Evolutionary conservation across 495 filamentous ascomycete species (phyloP).

Genomic region (Daldinia loculata): DNA sequence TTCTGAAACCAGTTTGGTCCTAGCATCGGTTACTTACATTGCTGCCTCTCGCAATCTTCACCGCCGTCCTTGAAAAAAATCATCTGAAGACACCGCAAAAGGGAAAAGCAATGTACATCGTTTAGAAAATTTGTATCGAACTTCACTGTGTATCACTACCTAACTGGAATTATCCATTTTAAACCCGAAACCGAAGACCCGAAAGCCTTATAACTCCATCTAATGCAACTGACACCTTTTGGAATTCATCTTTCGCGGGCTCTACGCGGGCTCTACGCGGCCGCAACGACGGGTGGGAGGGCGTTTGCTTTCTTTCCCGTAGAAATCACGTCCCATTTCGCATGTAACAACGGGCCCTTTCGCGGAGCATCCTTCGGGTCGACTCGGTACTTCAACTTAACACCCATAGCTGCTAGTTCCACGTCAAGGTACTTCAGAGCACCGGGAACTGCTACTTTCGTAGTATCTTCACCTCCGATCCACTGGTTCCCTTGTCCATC

Average conservation of each 20-base stretch:
- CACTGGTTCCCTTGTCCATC: conserved; percentile 83
- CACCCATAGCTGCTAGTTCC: conserved; percentile 92
- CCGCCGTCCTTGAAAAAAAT: neutral
- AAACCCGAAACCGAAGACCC: conserved; percentile 17
- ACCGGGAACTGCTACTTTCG: conserved; percentile 89
- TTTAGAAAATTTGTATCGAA: conserved; percentile 17
- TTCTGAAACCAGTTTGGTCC: conserved; percentile 27
- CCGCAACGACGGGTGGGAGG: conserved; percentile 22
- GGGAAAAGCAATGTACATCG: neutral
- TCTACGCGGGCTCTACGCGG: conserved; percentile 22
- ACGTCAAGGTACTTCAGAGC: conserved; percentile 94
- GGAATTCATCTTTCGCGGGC: neutral
- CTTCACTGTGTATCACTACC: conserved; percentile 23
- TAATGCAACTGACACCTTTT: conserved; percentile 20
- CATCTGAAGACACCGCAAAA: conserved; percentile 9
- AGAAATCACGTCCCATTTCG: conserved; percentile 35
- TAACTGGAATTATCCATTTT: conserved; percentile 11
- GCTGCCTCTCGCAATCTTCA: conserved; percentile 12
- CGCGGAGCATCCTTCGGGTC: conserved; percentile 61
- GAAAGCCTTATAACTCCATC: conserved; percentile 32
- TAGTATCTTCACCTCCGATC: conserved; percentile 88
- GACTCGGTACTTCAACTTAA: conserved; percentile 88
- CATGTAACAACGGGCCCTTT: conserved; percentile 52
- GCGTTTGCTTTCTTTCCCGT: conserved; percentile 40
- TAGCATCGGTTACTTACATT: conserved; percentile 32